phyloP scores from a whole-genome alignment of 2,329 filamentous ascomycete genomes.

The Fusarium heterosporum region DNA sequence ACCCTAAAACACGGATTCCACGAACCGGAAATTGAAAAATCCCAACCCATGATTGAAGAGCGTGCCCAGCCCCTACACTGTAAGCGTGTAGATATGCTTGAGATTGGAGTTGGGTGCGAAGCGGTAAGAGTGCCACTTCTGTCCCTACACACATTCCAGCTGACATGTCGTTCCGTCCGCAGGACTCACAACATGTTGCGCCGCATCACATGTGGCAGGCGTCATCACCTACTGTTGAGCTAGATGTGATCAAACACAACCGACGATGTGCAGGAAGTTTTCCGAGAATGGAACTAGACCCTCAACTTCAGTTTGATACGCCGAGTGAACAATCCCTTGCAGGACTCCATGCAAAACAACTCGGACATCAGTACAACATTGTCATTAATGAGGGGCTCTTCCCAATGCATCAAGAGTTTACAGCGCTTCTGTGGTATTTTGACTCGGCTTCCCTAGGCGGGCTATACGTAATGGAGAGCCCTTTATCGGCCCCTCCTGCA shows the following conservation, averaged over 20 bases:
- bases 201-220: not conserved
- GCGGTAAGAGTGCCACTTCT: conserved; percentile 42
- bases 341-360: not conserved
- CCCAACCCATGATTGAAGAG: conserved; percentile 57
- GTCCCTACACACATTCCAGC: conserved; percentile 31
- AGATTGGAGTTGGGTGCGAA: conserved; percentile 57
- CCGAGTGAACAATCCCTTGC: not conserved
- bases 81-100: conserved; percentile 54
- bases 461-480: conserved; percentile 52
- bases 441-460: conserved; percentile 52
- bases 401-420: conserved; percentile 53
- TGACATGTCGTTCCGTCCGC: not conserved
- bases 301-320: not conserved
- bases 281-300: not conserved
- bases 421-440: conserved; percentile 52
- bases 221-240: not conserved
- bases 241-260: not conserved
- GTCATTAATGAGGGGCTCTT: conserved; percentile 57
- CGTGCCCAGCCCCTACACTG: conserved; percentile 51
- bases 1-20: conserved; percentile 54
- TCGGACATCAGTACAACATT: conserved; percentile 45
- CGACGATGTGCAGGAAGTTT: not conserved
- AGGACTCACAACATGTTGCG: not conserved
- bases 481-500: conserved; percentile 46
- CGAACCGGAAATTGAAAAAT: conserved; percentile 55